Percentiles rank a stretch among this genome's conserved stretches.
These are phyloP conservation scores for Phytophthora pseudosyringae DNA, from an alignment of 352 stramenopile species.

Conservation along the genomic window DNA sequence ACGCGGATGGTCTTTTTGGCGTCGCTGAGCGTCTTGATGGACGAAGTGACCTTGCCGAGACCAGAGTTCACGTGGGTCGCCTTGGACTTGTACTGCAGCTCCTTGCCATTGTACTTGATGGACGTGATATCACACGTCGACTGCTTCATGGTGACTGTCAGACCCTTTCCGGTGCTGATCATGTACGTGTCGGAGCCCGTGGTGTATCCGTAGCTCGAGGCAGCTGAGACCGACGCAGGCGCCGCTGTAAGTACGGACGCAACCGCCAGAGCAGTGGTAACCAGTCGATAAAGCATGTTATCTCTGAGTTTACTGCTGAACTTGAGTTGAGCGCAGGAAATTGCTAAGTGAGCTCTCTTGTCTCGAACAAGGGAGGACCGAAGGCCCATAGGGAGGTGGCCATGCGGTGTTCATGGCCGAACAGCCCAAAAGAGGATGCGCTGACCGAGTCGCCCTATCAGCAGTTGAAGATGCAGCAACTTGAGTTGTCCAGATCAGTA, in stretches of 20 bases:
- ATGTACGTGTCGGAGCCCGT: slow-evolving; percentile 43
- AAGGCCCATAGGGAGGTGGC: background rate
- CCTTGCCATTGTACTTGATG: slow-evolving; percentile 45
- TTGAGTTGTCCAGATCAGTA: background rate
- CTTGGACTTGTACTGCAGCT: slow-evolving; percentile 54
- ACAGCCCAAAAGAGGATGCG: slow-evolving; percentile 24
- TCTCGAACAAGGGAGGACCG: background rate
- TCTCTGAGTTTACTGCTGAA: slow-evolving; percentile 1
- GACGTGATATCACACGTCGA: slow-evolving; percentile 54
- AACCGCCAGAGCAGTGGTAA: slow-evolving; percentile 6
- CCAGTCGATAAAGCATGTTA: slow-evolving; percentile 17
- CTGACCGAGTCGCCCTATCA: slow-evolving; percentile 4
- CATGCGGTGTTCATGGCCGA: slow-evolving; percentile 16
- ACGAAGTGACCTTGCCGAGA: slow-evolving; percentile 39
- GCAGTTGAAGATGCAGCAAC: slow-evolving; percentile 3
- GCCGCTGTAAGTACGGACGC: slow-evolving; percentile 2
- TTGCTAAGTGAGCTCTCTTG: slow-evolving; percentile 25
- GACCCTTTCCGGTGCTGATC: slow-evolving; percentile 38
- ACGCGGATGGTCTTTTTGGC: slow-evolving; percentile 47
- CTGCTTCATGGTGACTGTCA: slow-evolving; percentile 48
- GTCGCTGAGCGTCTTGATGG: slow-evolving; percentile 40
- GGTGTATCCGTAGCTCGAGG: slow-evolving; percentile 43
- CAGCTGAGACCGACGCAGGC: slow-evolving; percentile 24
- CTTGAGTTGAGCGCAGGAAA: slow-evolving; percentile 10
- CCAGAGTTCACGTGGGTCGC: slow-evolving; percentile 53